Base-by-base conservation (phyloP, 202 grass and related monocot genomes). In the Carex sylvatica region DNA sequence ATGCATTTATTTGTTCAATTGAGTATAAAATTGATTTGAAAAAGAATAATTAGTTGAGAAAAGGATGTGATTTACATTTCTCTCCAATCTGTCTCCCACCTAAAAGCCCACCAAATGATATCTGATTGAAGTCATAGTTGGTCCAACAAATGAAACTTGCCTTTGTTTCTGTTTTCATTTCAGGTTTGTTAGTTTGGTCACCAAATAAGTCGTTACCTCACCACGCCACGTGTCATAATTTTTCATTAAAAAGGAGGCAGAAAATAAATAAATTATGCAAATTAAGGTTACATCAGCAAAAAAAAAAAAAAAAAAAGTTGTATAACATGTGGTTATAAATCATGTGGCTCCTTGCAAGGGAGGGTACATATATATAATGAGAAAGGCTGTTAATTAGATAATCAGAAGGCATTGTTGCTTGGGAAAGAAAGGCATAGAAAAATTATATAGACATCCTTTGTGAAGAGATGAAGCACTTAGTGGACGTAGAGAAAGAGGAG, bases 401-500 rank as follows among this genome's bases (percentile, higher is more conserved):
- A 70, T 16, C n/a, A 69, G 33, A 70, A 70, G 9, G 36, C n/a
- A 46, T 46, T 23, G 6, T 33, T 18, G 22, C 8, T 35, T 78
- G 73, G 19, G 22, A 58, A 52, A 56, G 11, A 19, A 75, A 66
- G 13, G 63, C 46, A 59, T 4, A 78, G 19, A 24, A 51, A 58
- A 46, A 78, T 36, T 12, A 49, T 16, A 62, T 19, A 61, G 20
- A 16, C 20, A 51, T 26, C 73, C 65, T 58, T 71, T 33, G 40
- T 35, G 68, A 36, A 65, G 73, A 66, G 80, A 46, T 86, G 88
- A 83, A 86, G 64, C 74, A 83, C 55, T 82, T 89, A 46, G 28
- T 86, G 36, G 88, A 89, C 59, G 79, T 86, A 19, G 88, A 86
- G 80, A 83, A 83, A 4, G 73, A 47, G 80, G 36, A 33, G 15